Evolutionary conservation across 148 eudicot genomes (phyloP), one percentile per base, ranked within the genome.

Genomic region (Simmondsia chinensis): DNA sequence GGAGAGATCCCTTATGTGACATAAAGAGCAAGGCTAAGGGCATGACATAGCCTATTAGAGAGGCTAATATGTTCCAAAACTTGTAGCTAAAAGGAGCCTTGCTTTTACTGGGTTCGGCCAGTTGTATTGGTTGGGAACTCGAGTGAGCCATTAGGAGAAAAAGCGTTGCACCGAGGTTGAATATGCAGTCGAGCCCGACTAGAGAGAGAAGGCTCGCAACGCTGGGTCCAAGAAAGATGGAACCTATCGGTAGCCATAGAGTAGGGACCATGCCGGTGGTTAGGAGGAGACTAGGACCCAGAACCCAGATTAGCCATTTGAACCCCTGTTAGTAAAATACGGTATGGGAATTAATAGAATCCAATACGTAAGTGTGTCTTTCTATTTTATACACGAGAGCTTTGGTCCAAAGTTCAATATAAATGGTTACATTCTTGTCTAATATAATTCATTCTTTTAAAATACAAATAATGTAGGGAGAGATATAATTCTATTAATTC

Each of bases 101-200:
- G 72, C 93, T 82, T 42, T 29, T 55, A 39, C 71, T 63, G 46
- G 60, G 58, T 33, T 47, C 60, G 20, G 31, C 38, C 2, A 65
- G 61, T 60, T 49, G 68, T 39, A 57, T 71, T 9, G 88, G 75
- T 13, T 77, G 88, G 21, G 97, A 77, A 32, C 79, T 79, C 36
- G 86, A 70, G 59, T 85, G 88, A 7, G 99, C 94, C 89, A 91
- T 82, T 48, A 91, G 83, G 43, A 91, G 99, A 57, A 82, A 91
- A 16, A 91, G 77, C 12, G 74, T 57, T 21, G 86, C 87, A n/a
- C 99, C 95, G 7, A 91, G 77, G 46, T 91, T 91, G 61, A 82
- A 91, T 50, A 91, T 70, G 71, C 95, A 91, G 57, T 91, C 99
- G 0, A 91, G 72, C 20, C 99, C 99, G 1, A 77, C 70, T 29